Evolutionary conservation across 129 eudicot species (phyloP), one percentile per base, ranked within the genome.

Genomic region (Calendula officinalis): DNA sequence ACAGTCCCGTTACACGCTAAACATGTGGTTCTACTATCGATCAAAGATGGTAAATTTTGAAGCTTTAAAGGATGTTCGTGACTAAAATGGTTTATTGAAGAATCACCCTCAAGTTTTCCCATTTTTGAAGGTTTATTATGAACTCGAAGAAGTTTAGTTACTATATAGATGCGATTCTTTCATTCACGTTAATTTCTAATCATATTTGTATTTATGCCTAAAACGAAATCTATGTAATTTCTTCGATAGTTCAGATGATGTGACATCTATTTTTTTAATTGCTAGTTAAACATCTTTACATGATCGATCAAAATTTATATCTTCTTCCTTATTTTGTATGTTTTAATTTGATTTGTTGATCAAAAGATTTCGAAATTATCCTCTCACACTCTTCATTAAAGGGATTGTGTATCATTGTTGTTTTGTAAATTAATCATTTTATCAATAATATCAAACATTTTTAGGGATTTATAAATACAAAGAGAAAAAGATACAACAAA

Each of bases 51-150:
- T 4, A 44, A 2, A 6, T 45, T 62, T 38, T 60, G 50, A 62
- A 72, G 72, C 7, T 72, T 68, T 51, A 83, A 33, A 11, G 82
- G 84, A 53, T 83, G 88, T 45, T 67, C 69, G 44, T 79, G 88
- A 51, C 80, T 68, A 51, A 83, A 83, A 60, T 83, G 88, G 62
- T 55, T 40, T 52, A 76, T 68, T 11, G 70, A 15, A 42, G 74
- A 56, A 34, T 30, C 39, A 44, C 12, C 35, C 5, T 65, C 78
- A 36, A 66, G 70, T 32, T 39, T 66, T 51, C 75, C 78, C 82
- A 78, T 78, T 53, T 76, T 15, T 7, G 14, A 35, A 45, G 48
- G 50, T 36, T 45, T 54, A 5, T 63, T 43, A 17, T n/a, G 56
- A 9, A 43, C 49, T 42, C 30, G 52, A 53, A 11, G 9, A 34